Evolutionary conservation across 176 grass and related monocot genomes (phyloP).

Genomic region (Leersia perrieri): DNA sequence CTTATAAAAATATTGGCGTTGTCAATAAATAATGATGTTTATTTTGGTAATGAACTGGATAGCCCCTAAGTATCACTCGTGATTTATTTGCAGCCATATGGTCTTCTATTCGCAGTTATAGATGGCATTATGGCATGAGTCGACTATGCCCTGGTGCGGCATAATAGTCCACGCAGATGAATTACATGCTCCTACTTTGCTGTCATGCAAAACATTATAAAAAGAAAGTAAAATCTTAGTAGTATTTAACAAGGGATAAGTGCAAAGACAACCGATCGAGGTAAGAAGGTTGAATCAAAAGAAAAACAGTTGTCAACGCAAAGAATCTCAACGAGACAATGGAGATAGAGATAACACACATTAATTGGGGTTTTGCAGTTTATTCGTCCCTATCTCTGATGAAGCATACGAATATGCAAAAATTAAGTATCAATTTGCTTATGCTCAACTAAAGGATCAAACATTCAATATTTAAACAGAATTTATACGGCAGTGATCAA

Average conservation of each 20-base stretch:
- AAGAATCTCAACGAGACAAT: background rate
- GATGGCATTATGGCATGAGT: background rate
- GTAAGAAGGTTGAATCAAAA: background rate
- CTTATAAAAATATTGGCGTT: too few species aligned
- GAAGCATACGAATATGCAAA: background rate
- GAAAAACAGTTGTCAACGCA: background rate
- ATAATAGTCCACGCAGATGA: background rate
- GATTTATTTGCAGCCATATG: background rate
- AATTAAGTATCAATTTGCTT: background rate
- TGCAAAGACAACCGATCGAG: background rate
- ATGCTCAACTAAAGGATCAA: background rate
- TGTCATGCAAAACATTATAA: too few species aligned
- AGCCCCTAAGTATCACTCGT: background rate
- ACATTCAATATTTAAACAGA: conserved; percentile 5
- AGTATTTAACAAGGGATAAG: background rate
- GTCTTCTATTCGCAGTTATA: background rate
- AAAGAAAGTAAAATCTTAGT: too few species aligned
- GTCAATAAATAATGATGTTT: background rate
- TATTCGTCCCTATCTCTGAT: background rate
- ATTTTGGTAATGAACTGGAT: too few species aligned
- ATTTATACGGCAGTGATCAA: background rate
- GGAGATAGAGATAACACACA: background rate
- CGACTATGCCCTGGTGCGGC: background rate
- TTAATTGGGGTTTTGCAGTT: background rate
- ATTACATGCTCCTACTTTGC: background rate